phyloP scores from a whole-genome alignment of 495 filamentous ascomycete genomes.

The Xylaria curta region DNA sequence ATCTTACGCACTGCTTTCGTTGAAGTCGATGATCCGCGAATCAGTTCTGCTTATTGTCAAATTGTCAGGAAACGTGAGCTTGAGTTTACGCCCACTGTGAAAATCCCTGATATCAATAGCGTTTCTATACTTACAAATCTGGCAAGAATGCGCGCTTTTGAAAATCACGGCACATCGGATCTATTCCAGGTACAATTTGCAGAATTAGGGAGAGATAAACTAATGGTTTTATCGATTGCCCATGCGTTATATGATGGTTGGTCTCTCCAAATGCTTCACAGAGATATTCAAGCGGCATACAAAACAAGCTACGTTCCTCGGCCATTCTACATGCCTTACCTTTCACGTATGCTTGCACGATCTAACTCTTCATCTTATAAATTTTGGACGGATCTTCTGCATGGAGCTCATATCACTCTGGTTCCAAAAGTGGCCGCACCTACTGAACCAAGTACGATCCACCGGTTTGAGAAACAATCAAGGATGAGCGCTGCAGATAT shows the following conservation, averaged over 20 bases:
- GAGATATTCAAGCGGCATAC: slow-evolving; percentile 68
- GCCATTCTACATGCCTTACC: slow-evolving; percentile 51
- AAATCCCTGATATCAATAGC: slow-evolving; percentile 33
- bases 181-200: slow-evolving; percentile 54
- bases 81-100: slow-evolving; percentile 22
- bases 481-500: slow-evolving; percentile 41
- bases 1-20: slow-evolving; percentile 79
- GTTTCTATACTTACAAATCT: slow-evolving; percentile 36
- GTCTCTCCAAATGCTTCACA: slow-evolving; percentile 70
- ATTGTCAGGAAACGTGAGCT: slow-evolving; percentile 53
- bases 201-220: slow-evolving; percentile 42
- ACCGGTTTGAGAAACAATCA: slow-evolving; percentile 58
- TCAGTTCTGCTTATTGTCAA: slow-evolving; percentile 68
- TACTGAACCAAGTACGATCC: slow-evolving; percentile 23
- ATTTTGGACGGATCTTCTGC: slow-evolving; percentile 69
- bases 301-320: slow-evolving; percentile 45
- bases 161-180: slow-evolving; percentile 30
- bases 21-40: slow-evolving; percentile 61
- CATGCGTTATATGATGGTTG: slow-evolving; percentile 84
- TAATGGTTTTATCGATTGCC: slow-evolving; percentile 72
- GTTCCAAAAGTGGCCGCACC: slow-evolving; percentile 33
- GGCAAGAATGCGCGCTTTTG: slow-evolving; percentile 40
- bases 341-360: slow-evolving; percentile 52
- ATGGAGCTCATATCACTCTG: slow-evolving; percentile 51
- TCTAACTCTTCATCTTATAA: slow-evolving; percentile 45